phyloP scores from a whole-genome alignment of 2,329 filamentous ascomycete genomes.

The Capronia coronata region DNA sequence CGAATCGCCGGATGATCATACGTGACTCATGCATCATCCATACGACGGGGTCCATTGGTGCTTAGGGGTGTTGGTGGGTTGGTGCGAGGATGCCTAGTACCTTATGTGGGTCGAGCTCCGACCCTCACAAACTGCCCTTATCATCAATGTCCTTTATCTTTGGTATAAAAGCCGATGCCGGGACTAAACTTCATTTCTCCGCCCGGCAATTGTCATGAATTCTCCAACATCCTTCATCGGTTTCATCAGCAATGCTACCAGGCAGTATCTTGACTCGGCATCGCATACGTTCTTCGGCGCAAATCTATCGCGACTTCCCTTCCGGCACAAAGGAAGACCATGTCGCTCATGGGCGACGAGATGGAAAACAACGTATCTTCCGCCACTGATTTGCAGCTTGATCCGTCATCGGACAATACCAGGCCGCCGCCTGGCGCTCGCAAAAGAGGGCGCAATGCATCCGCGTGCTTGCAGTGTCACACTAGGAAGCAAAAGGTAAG shows the following conservation, averaged over 20 bases:
- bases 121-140: no score
- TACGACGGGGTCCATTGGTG: no score
- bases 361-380: conserved; percentile 1
- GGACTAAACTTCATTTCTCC: neutral
- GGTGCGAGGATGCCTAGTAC: no score
- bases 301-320: no score
- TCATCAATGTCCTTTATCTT: neutral
- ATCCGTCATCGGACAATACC: neutral
- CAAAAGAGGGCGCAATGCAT: conserved; percentile 1
- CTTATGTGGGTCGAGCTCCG: no score
- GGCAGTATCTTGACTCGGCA: no score
- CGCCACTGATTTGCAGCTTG: neutral
- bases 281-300: no score
- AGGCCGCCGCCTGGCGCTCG: neutral
- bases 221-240: neutral
- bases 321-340: no score
- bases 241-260: neutral
- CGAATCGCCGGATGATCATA: no score
- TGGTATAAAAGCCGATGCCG: neutral
- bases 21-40: no score
- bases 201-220: neutral
- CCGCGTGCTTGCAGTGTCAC: conserved; percentile 1
- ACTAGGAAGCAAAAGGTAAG: conserved; percentile 3
- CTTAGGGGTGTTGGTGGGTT: no score
- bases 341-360: no score